phyloP scores from a whole-genome alignment of 1,284 basidiomycete genomes.

The Pholiota adiposa region DNA sequence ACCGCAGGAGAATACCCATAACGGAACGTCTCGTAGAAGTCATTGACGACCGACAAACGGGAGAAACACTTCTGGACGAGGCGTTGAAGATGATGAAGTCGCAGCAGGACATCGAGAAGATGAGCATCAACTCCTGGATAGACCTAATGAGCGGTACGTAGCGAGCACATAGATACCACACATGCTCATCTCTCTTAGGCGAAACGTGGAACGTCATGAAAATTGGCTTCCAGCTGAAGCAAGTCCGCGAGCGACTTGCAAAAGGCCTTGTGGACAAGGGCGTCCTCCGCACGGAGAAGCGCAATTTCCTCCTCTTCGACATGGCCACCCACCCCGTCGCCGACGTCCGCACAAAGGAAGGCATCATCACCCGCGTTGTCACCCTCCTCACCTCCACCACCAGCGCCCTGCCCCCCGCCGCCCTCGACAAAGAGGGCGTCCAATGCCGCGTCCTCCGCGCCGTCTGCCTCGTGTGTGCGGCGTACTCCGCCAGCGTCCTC shows the following conservation, averaged over 20 bases:
- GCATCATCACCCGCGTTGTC: constrained; percentile 77
- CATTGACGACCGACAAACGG: constrained; percentile 88
- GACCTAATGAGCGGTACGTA: constrained; percentile 88
- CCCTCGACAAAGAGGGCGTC: constrained; percentile 77
- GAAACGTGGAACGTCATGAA: constrained; percentile 99
- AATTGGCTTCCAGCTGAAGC: constrained; percentile 96
- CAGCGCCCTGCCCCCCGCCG: constrained; percentile 73
- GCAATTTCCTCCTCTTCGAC: constrained; percentile 97
- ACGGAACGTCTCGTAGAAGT: constrained; percentile 90
- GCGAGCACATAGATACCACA: neutral
- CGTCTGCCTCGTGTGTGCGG: constrained; percentile 84
- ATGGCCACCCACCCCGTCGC: constrained; percentile 98
- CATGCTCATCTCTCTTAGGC: constrained; percentile 49
- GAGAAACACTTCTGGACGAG: constrained; percentile 95
- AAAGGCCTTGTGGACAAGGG: constrained; percentile 98
- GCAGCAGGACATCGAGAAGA: constrained; percentile 69
- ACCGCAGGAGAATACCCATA: constrained; percentile 75
- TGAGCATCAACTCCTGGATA: constrained; percentile 92
- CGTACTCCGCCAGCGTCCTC: constrained; percentile 92
- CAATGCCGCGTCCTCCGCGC: constrained; percentile 83
- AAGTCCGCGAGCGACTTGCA: constrained; percentile 94
- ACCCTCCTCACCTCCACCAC: constrained; percentile 84
- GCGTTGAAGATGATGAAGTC: constrained; percentile 93
- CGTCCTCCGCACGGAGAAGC: constrained; percentile 94
- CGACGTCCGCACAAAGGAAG: constrained; percentile 88